Base-by-base conservation (phyloP, 1,139 yeast species). In the Saccharomyces hybrid region DNA sequence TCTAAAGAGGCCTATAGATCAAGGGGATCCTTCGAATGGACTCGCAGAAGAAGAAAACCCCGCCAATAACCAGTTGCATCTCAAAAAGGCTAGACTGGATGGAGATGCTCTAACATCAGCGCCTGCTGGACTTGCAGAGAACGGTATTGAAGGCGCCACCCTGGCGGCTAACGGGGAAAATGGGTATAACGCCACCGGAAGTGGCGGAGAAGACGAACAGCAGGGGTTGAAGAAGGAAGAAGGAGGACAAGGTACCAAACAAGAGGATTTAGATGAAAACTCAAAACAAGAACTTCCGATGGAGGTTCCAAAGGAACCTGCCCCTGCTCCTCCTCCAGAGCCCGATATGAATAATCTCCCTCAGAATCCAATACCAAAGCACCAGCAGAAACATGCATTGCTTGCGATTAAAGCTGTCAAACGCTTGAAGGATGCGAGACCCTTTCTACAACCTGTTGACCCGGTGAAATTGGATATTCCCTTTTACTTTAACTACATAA, bases 371-470 rank as follows among this genome's bases (percentile, higher is more conserved):
- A 75, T 91, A 61, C 96, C 98, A 20, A 80, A 83, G 57, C 97
- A 91, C 70, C 98, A 93, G 72, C 78, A 80, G 61, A 75, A 78
- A 46, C 75, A 72, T 52, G 88, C 87, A 1, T 60, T 78, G 32
- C 84, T 84, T 65, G 78, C 87, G 2, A 77, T 86, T 51, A 86
- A 85, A 66, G 93, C 96, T 16, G 85, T 95, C 55, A 90, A 88
- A 70, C 77, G 98, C 60, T 78, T 91, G 65, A 88, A 91, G 71
- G 99, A 95, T 72, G 96, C 98, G 1, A 83, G 78, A 27, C 99
- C 99, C 2, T 93, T 93, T 69, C 67, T 88, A 51, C 82, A 77
- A 54, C 99, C 99, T 0, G 99, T 93, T 46, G 98, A 93, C 68
- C 86, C 81, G 3, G 84, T 88, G 54, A 89, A 88, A 68, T 79